Percentiles rank a stretch among this genome's conserved stretches.
phyloP scores from a whole-genome alignment of 768 basidiomycete genomes.

The Suillus placidus region DNA sequence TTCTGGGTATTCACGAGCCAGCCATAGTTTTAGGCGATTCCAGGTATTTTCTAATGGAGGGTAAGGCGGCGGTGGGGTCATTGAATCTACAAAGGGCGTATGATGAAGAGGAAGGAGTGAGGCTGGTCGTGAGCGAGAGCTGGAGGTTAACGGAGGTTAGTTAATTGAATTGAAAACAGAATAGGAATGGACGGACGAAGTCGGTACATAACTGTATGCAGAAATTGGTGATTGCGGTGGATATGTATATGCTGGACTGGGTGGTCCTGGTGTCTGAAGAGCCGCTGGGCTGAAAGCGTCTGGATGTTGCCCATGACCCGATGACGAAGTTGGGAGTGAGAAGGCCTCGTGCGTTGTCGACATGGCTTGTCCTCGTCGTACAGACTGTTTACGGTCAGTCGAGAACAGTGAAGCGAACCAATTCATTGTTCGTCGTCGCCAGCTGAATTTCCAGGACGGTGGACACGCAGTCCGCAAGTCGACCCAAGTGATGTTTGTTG shows the following conservation, averaged over 20 bases:
- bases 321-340: slow-evolving; percentile 77
- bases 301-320: slow-evolving; percentile 52
- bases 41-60: slow-evolving; percentile 85
- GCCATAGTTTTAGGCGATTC: slow-evolving; percentile 81
- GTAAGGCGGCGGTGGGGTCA: slow-evolving; percentile 48
- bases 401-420: slow-evolving; percentile 74
- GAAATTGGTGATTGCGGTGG: slow-evolving; percentile 63
- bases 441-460: slow-evolving; percentile 1
- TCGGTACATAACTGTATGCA: slow-evolving; percentile 62
- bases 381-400: slow-evolving; percentile 47
- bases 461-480: slow-evolving; percentile 5
- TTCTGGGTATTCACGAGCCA: slow-evolving; percentile 87
- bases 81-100: slow-evolving; percentile 45
- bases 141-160: slow-evolving; percentile 17
- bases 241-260: slow-evolving; percentile 68
- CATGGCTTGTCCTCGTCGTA: slow-evolving; percentile 66
- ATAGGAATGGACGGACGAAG: slow-evolving; percentile 45
- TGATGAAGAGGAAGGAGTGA: slow-evolving; percentile 73
- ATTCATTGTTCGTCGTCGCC: slow-evolving; percentile 52
- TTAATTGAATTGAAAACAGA: slow-evolving; percentile 5
- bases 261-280: slow-evolving; percentile 51
- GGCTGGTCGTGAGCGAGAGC: slow-evolving; percentile 49
- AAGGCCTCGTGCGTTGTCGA: slow-evolving; percentile 87
- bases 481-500: background rate
- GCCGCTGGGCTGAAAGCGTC: slow-evolving; percentile 63